These are phyloP conservation scores for Aspergillus vadensis DNA, from an alignment of 2,329 filamentous ascomycete genomes.

Conservation along the genomic window DNA sequence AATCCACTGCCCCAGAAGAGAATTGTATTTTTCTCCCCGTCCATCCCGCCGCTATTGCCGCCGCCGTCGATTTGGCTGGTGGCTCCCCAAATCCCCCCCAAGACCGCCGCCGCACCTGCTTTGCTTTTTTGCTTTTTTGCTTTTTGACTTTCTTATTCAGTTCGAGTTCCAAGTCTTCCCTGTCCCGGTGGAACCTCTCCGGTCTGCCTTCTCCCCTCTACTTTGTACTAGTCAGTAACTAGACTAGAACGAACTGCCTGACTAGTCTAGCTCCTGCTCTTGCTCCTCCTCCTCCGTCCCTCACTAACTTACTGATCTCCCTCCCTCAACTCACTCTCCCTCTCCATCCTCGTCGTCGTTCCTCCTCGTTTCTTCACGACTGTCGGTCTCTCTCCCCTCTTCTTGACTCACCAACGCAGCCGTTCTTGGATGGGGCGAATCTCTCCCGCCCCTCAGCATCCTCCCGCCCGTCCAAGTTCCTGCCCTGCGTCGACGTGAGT, in stretches of 20 bases:
- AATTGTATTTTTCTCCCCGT: not conserved
- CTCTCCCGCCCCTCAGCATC: constrained; percentile 13
- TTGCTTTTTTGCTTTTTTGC: constrained; percentile 3
- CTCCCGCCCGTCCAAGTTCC: constrained; percentile 16
- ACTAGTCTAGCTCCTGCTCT: not conserved
- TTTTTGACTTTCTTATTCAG: not conserved
- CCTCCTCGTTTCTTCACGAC: constrained; percentile 9
- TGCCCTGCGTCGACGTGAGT: constrained; percentile 21
- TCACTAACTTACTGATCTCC: too few species aligned
- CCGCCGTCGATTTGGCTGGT: constrained; percentile 21
- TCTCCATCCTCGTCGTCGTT: constrained; percentile 8
- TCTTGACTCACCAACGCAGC: constrained; percentile 1
- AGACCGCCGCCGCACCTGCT: constrained; percentile 18
- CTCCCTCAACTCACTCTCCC: too few species aligned
- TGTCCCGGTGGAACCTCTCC: constrained; percentile 9
- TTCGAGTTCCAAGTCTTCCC: not conserved
- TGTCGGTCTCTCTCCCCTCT: constrained; percentile 6
- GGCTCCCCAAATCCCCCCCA: constrained; percentile 19
- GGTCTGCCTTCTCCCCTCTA: constrained; percentile 8
- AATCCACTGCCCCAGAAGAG: not conserved
- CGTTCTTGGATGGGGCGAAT: constrained; percentile 21
- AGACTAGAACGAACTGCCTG: too few species aligned
- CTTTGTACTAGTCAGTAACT: too few species aligned
- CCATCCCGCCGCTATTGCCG: constrained; percentile 27
- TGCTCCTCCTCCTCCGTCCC: not conserved